Conservation (phyloP, 441 rosid genomes). For the Pelargonium cotyledonis region DNA sequence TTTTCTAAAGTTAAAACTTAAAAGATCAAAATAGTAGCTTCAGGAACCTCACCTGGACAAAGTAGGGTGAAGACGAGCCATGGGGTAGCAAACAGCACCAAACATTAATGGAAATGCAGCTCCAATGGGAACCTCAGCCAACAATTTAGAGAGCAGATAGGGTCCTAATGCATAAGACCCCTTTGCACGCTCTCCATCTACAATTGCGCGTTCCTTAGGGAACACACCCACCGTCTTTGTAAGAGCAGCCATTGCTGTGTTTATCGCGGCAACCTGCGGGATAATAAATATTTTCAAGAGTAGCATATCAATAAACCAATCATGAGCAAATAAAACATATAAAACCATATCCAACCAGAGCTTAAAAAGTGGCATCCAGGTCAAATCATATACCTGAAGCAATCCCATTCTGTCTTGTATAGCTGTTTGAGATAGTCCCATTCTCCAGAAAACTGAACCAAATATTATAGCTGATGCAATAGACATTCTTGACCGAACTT, state of each 20-base stretch:
- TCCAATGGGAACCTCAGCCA: conserved; percentile 90
- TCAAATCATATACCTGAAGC: conserved; percentile 61
- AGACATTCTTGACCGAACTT: conserved; percentile 95
- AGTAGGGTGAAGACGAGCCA: conserved; percentile 86
- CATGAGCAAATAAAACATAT: neutral
- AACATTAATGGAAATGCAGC: conserved; percentile 92
- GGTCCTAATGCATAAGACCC: conserved; percentile 89
- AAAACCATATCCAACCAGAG: too few species aligned
- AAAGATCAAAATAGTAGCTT: conserved; percentile 9
- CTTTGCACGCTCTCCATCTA: conserved; percentile 87
- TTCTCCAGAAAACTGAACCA: conserved; percentile 97
- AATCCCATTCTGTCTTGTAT: conserved; percentile 95
- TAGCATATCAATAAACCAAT: neutral
- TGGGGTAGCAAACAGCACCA: conserved; percentile 87
- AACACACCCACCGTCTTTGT: conserved; percentile 93
- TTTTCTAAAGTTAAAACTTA: neutral
- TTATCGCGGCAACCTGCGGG: conserved; percentile 82
- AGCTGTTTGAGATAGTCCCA: conserved; percentile 90
- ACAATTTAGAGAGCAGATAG: conserved; percentile 81
- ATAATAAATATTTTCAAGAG: conserved; percentile 11
- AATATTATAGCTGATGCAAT: conserved; percentile 92
- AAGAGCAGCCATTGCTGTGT: conserved; percentile 99
- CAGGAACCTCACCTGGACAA: conserved; percentile 52
- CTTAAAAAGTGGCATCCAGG: neutral
- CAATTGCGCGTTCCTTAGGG: conserved; percentile 92